Base-by-base conservation (phyloP, 805 yeast genomes). In the Saturnispora kantuleensis region DNA sequence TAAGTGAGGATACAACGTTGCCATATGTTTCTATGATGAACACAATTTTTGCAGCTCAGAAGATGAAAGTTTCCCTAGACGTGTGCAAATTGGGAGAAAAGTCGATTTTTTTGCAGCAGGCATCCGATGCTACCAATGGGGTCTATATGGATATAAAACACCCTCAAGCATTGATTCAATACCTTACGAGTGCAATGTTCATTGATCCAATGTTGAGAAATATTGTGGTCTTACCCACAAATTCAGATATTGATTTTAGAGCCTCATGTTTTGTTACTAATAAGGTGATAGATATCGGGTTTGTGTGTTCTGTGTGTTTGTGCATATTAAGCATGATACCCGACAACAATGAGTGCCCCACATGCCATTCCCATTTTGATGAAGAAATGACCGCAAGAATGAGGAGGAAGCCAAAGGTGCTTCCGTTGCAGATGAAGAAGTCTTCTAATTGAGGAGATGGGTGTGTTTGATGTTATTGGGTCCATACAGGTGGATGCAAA, bases 11-110 rank as follows among this genome's bases (percentile, higher is more conserved):
- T 54, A 79, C 77, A 45, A 77, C 87, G 5, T 68, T 86, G 42
- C 86, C 85, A 47, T 94, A 93, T 60, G 85, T 90, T 37, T 84
- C 97, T 4, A 80, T 87, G 37, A 93, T 93, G 97, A 93, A 93
- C 62, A 74, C 93, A 48, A 90, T 93, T 29, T 93, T 93, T 65
- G 90, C 97, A 0, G 96, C 97, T 0, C 96, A 93, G 53, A 90
- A 89, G 62, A 75, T 84, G 83, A 81, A 79, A 54, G 77, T 89
- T 13, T 84, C 96, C 2, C 79, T 93, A 17, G 97, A 93, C 61
- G 89, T 89, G 10, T 90, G 95, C 48, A 88, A 89, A 56, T 66
- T 93, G 28, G 82, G 82, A 1, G 52, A 56, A 8, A 77, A 77
- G 50, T 79, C 94, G 1, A 84, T 94, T 2, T 90, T 88, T 58